A percentile compares a stretch with the other conserved stretches of the same genome.
These are phyloP conservation scores for Musa acuminata DNA, from an alignment of 176 grass and related monocot genomes.

Conservation along the genomic window DNA sequence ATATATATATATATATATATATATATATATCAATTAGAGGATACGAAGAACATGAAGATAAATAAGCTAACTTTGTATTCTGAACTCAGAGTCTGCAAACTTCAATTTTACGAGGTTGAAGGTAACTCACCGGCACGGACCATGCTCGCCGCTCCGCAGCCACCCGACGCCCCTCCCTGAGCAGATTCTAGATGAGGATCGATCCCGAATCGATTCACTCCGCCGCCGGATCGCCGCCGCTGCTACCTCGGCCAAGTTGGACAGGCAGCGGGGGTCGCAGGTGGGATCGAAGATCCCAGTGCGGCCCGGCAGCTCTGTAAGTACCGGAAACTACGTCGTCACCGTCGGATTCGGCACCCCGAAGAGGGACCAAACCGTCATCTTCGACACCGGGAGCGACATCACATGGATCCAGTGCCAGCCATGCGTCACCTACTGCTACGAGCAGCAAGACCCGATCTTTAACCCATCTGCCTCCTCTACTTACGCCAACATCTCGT, in stretches of 20 bases:
- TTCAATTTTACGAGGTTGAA: slow-evolving; percentile 17
- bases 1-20: no score
- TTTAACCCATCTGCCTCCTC: slow-evolving; percentile 46
- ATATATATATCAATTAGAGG: no score
- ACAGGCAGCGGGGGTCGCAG: not conserved
- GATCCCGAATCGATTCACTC: slow-evolving; percentile 49
- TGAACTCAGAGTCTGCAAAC: not conserved
- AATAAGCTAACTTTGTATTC: no score
- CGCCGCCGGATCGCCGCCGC: slow-evolving; percentile 24
- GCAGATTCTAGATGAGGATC: slow-evolving; percentile 57
- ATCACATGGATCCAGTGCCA: slow-evolving; percentile 26
- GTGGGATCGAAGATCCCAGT: slow-evolving; percentile 35
- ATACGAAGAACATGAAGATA: no score
- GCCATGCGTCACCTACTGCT: slow-evolving; percentile 26
- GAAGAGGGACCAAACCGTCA: not conserved
- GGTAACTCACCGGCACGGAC: slow-evolving; percentile 53
- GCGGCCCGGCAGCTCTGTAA: not conserved
- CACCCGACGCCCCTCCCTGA: slow-evolving; percentile 17
- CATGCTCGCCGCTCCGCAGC: slow-evolving; percentile 45
- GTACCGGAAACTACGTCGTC: slow-evolving; percentile 29
- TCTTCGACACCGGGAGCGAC: slow-evolving; percentile 39
- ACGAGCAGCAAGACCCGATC: slow-evolving; percentile 40
- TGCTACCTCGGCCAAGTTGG: not conserved
- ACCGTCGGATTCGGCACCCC: slow-evolving; percentile 34
- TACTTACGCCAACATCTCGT: slow-evolving; percentile 77